Evolutionary conservation across 1,284 basidiomycete species (phyloP).

Genomic region (Heterobasidion occidentale): DNA sequence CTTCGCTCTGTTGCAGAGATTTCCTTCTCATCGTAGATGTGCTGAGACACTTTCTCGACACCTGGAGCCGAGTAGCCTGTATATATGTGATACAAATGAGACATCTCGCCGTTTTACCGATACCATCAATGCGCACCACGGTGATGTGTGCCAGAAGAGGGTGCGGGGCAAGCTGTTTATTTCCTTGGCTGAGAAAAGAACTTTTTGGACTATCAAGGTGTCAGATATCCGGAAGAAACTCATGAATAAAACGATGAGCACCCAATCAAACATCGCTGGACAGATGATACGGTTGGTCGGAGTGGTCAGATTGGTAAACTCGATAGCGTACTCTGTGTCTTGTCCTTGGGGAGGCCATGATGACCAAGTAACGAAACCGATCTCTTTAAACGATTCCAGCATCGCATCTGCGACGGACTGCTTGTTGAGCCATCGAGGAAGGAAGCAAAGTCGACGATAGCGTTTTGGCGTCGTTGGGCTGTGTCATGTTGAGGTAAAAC

Average conservation of each 20-base stretch:
- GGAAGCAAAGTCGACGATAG: constrained; percentile 20
- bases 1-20: constrained; percentile 26
- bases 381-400: constrained; percentile 22
- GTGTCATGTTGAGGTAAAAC: not conserved
- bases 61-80: constrained; percentile 42
- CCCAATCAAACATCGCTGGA: constrained; percentile 42
- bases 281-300: not conserved
- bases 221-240: not conserved
- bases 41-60: constrained; percentile 36
- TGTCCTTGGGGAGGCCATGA: constrained; percentile 30
- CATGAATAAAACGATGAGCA: constrained; percentile 12
- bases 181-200: constrained; percentile 46
- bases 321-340: constrained; percentile 22
- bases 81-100: not conserved
- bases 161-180: constrained; percentile 50
- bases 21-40: constrained; percentile 32
- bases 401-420: constrained; percentile 22
- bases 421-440: constrained; percentile 22
- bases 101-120: too few species aligned
- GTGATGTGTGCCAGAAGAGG: constrained; percentile 45
- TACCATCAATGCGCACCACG: constrained; percentile 34
- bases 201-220: constrained; percentile 29
- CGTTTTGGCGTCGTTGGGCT: not conserved
- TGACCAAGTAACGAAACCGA: constrained; percentile 36
- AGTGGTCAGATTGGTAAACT: not conserved